Conservation (phyloP, 1,284 basidiomycete genomes). For the Apiotrichum siamense region DNA sequence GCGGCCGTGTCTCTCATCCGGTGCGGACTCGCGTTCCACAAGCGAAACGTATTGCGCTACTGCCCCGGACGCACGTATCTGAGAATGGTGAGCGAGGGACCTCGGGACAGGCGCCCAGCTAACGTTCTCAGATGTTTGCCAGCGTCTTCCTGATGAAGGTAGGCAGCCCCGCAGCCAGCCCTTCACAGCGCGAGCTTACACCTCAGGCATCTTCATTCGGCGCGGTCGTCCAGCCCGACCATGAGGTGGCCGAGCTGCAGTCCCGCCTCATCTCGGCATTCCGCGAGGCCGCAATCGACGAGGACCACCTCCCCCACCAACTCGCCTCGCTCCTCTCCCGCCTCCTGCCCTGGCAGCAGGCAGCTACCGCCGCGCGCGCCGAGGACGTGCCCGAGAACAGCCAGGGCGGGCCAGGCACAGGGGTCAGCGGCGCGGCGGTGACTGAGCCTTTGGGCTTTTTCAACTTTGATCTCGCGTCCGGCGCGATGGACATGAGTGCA, state of each 20-base stretch:
- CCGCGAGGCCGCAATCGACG: conserved; percentile 5
- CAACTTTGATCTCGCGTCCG: conserved; percentile 5
- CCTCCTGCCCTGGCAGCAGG: not conserved
- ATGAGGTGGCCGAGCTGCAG: conserved; percentile 2
- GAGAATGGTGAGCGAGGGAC: conserved; percentile 2
- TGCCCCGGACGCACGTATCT: conserved; percentile 7
- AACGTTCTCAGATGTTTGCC: conserved; percentile 6
- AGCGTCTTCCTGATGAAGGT: conserved; percentile 11
- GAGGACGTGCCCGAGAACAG: not conserved
- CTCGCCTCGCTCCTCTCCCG: conserved; percentile 7
- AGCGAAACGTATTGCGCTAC: not conserved
- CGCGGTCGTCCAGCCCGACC: not conserved
- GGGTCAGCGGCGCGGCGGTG: not conserved
- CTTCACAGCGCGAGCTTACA: not conserved
- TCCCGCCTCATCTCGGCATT: conserved; percentile 2
- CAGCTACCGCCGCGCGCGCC: not conserved
- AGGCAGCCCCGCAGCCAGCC: no score
- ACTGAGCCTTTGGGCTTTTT: not conserved
- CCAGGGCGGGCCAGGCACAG: no score
- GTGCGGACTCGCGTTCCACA: conserved; percentile 1
- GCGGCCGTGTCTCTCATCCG: conserved; percentile 1
- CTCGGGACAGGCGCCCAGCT: not conserved
- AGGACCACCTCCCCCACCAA: conserved; percentile 3
- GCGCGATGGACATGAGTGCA: not conserved
- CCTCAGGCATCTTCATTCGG: conserved; percentile 4